Evolutionary conservation across 225 moss, liverwort and hornwort species (phyloP), one percentile per base, ranked within the genome.

Genomic region (Anthoceros angustus): DNA sequence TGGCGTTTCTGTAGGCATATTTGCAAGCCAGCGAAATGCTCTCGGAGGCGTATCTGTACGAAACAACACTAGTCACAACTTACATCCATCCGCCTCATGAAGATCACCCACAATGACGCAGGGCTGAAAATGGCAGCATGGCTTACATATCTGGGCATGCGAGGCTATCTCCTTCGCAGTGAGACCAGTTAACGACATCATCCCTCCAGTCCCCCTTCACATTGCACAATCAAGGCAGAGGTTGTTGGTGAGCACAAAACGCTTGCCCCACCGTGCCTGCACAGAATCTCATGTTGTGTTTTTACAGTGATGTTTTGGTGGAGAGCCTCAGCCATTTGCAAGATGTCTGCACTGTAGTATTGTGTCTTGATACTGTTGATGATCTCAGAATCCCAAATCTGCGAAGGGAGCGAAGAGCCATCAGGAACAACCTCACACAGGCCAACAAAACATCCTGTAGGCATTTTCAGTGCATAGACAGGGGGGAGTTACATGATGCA

Each of bases 371-470:
- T 79, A 67, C 83, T 87, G 62, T 73, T 65, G 20, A 98, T 83
- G 65, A 98, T 70, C 67, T 98, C 95, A 2, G 50, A 77, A 67
- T 98, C 95, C 92, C 95, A 98, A 11, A 95, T 78, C 92, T 92
- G 75, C 6, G 41, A 21, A 65, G 21, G 43, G 10, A 60, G 10
- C 10, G 26, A 48, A 10, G 6, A 48, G 5, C 8, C 10, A 32
- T 68, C n/a, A 46, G 25, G 25, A 49, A 25, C 4, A 32, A 12
- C 2, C 25, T 14, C 14, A 25, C 0, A 55, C 6, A 39, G 21
- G 38, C 5, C 49, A 68, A 46, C 38, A 49, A 50, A 15, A 67
- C 43, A 67, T 18, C 45, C 12, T 40, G 26, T 3, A 61, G 9
- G 61, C 9, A 38, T 9, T 62, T 20, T 42, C 16, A 41, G 25